Evolutionary conservation across 2,329 filamentous ascomycete species (phyloP), one percentile per base, ranked within the genome.

Genomic region (Achaetomium macrosporum): DNA sequence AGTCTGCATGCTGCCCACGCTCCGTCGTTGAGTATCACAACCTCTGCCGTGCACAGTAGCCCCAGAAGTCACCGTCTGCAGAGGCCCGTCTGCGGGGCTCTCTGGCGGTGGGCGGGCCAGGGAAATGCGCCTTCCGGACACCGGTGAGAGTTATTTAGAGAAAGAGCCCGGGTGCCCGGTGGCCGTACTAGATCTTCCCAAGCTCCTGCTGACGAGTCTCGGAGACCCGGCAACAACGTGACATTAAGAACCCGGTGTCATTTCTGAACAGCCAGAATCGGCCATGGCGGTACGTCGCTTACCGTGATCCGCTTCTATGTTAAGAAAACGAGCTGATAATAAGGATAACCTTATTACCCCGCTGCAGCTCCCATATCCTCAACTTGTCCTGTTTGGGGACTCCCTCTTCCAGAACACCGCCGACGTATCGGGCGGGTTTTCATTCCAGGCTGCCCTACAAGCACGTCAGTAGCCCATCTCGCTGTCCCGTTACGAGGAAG

Each of bases 361-460:
- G 42, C 46, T 37, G 43, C 47, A 79, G 76, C 68, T 69, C 39
- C 73, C 79, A 1, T 87, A 87, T 63, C 83, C 85, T 45, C 88
- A 91, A 64, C 76, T 91, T 61, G 75, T 97, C 57, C 81, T 97
- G 20, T 87, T 97, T 57, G 92, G 92, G 50, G 93, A 97, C 71
- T 95, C 89, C 31, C 85, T 97, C 57, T 85, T 92, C 45, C 84
- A 97, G 65, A 74, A 78, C 40, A 79, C 83, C 2, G 79, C 79
- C 58, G 74, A 77, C 35, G 74, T 83, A 45, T 70, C 78, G 11
- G 72, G 81, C 52, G 88, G 86, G 15, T 92, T 91, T 68, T 88
- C 79, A 0, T 88, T 95, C 62, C 82, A 84, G 53, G 80, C 86
- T 19, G 83, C 81, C 15, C 73, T 96, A 3, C 83, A 90, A 65